Percentiles rank a stretch among this genome's conserved stretches.
Evolutionary conservation across 1,284 basidiomycete species (phyloP).

Genomic region (Leccinum laetum): DNA sequence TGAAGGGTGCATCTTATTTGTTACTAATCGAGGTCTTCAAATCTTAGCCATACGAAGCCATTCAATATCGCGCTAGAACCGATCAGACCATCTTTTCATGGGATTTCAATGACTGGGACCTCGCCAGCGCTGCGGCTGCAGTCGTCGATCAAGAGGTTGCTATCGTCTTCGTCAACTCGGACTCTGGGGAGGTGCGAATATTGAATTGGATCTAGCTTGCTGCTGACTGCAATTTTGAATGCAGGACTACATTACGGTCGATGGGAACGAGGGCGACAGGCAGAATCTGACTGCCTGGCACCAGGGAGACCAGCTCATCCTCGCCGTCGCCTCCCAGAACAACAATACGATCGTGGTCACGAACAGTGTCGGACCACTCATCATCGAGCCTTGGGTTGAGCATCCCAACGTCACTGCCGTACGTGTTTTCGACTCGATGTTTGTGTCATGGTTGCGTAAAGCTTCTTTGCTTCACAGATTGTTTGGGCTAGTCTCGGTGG

Average conservation of each 20-base stretch:
- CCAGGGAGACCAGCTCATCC: constrained; percentile 47
- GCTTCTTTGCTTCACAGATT: constrained; percentile 25
- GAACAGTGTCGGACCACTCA: constrained; percentile 34
- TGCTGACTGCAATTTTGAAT: constrained; percentile 5
- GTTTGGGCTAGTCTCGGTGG: constrained; percentile 58
- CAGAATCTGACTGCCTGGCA: constrained; percentile 61
- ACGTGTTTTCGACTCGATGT: neutral
- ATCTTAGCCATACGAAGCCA: constrained; percentile 40
- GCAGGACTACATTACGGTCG: constrained; percentile 55
- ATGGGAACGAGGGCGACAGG: constrained; percentile 45
- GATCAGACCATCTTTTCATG: constrained; percentile 38
- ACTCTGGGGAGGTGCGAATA: constrained; percentile 38
- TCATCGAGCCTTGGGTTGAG: constrained; percentile 43
- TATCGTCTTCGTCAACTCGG: constrained; percentile 40
- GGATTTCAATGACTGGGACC: constrained; percentile 37
- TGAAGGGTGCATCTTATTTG: neutral
- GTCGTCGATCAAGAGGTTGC: constrained; percentile 33
- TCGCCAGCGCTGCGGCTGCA: constrained; percentile 25
- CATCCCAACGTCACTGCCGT: constrained; percentile 51
- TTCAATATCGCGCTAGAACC: constrained; percentile 31
- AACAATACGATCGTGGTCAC: constrained; percentile 61
- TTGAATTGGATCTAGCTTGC: neutral
- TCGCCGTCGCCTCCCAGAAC: constrained; percentile 35
- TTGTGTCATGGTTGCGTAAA: neutral
- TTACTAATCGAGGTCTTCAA: neutral